Evolutionary conservation across 805 yeast species (phyloP).

Genomic region (Tetrapisispora fleetii): DNA sequence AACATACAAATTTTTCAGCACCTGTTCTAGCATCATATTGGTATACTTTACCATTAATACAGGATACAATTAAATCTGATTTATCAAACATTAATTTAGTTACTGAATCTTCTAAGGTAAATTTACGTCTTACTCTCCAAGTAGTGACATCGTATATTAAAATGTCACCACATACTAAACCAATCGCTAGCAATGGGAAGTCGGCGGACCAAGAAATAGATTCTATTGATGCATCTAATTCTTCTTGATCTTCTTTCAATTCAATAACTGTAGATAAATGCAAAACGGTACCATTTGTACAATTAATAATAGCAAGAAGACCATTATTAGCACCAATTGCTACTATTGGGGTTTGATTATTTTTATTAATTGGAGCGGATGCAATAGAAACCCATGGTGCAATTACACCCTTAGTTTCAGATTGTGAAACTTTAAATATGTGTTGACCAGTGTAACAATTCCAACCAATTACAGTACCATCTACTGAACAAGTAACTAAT

Average conservation of each 20-base stretch:
- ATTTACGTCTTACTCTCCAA: slow-evolving; percentile 73
- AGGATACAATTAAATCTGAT: slow-evolving; percentile 53
- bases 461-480: slow-evolving; percentile 83
- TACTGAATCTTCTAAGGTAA: slow-evolving; percentile 69
- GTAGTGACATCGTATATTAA: slow-evolving; percentile 70
- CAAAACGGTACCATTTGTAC: slow-evolving; percentile 62
- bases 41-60: slow-evolving; percentile 78
- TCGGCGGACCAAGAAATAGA: slow-evolving; percentile 71
- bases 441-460: slow-evolving; percentile 70
- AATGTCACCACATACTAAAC: slow-evolving; percentile 84
- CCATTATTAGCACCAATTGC: slow-evolving; percentile 91
- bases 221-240: slow-evolving; percentile 61
- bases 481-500: slow-evolving; percentile 71
- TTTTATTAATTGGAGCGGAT: slow-evolving; percentile 35
- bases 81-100: slow-evolving; percentile 65
- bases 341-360: slow-evolving; percentile 34
- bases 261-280: slow-evolving; percentile 58
- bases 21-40: slow-evolving; percentile 89
- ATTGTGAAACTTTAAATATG: slow-evolving; percentile 54
- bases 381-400: slow-evolving; percentile 85
- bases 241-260: slow-evolving; percentile 44
- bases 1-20: slow-evolving; percentile 61
- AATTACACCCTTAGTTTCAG: slow-evolving; percentile 58
- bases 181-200: slow-evolving; percentile 65
- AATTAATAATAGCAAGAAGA: slow-evolving; percentile 65